Evolutionary conservation across 2,329 filamentous ascomycete species (phyloP), one percentile per base, ranked within the genome.

Genomic region (Cytospora paraplurivora): DNA sequence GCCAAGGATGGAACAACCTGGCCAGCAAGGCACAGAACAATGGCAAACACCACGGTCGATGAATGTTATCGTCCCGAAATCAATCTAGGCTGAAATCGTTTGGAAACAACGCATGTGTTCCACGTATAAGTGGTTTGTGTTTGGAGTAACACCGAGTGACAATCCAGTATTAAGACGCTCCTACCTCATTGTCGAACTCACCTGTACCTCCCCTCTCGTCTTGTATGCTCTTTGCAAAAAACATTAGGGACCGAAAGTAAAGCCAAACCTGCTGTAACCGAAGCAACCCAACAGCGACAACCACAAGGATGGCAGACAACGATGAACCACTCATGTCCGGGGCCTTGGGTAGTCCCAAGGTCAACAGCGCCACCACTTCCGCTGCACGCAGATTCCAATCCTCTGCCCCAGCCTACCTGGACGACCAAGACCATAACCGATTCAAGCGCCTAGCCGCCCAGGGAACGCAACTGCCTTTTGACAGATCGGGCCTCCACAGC

Each of bases 21-120:
- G 38, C 44, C 15, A 54, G 13, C 27, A 41, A 53, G 38, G 35
- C 41, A 32, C 47, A 34, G 19, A 32, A 59, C 33, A 59, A 63
- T 59, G 51, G 56, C 41, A 44, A 59, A 47, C 33, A 32, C 8
- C 35, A 41, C 19, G n/a, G 17, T 19, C 44, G 21, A 47, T 19
- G 21, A 8, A 21, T 21, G 10, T 32, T 19, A 50, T 41, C 34
- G 56, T 53, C 44, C 50, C 34, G 38, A 41, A 27, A 7, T 47
- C 15, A 19, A n/a, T 19, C 50, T 11, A 15, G 27, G 1, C 5
- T 37, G 56, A 51, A 19, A 38, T n/a, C 21, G 5, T 17, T 49
- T 44, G 2, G 10, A 1, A 1, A 35, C 17, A 33, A 37, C 41
- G 34, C 38, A 56, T 51, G 44, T 33, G 19, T 35, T 54, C 33